Evolutionary conservation across 805 yeast genomes (phyloP).

Genomic region (Nakazawaea wickerhamii): DNA sequence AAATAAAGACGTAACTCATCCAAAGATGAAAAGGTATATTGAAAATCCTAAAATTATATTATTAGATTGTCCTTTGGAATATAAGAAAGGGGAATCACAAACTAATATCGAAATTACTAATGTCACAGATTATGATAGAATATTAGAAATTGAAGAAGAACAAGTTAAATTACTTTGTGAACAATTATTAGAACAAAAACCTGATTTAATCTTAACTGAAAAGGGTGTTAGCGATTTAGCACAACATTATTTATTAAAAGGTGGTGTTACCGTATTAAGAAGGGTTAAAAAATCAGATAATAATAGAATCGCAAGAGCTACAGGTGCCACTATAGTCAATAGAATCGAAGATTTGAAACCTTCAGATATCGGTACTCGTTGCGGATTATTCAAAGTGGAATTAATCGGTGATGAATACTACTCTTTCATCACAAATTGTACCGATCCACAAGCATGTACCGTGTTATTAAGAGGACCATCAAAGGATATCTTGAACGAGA

Average conservation of each 20-base stretch:
- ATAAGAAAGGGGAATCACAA: constrained; percentile 98
- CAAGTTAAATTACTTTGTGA: constrained; percentile 88
- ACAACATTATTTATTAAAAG: constrained; percentile 91
- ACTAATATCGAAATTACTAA: constrained; percentile 95
- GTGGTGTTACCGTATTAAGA: constrained; percentile 88
- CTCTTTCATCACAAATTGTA: constrained; percentile 76
- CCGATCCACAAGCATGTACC: constrained; percentile 90
- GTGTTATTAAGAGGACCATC: constrained; percentile 92
- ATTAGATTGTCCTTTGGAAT: constrained; percentile 94
- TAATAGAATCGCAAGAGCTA: constrained; percentile 93
- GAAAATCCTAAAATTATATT: constrained; percentile 85
- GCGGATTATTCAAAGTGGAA: constrained; percentile 91
- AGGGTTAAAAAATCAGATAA: constrained; percentile 94
- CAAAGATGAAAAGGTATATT: constrained; percentile 89
- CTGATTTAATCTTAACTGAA: constrained; percentile 93
- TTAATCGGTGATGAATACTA: constrained; percentile 96
- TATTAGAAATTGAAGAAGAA: constrained; percentile 95
- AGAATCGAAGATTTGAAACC: constrained; percentile 93
- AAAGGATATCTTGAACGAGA: constrained; percentile 91
- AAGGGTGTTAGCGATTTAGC: constrained; percentile 98
- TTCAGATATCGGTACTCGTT: constrained; percentile 78
- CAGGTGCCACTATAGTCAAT: constrained; percentile 96
- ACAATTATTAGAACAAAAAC: constrained; percentile 75
- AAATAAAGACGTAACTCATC: constrained; percentile 98
- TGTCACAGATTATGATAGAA: constrained; percentile 94